Evolutionary conservation across 805 yeast species (phyloP), one percentile per base, ranked within the genome.

Genomic region (Tetrapisispora fleetii): DNA sequence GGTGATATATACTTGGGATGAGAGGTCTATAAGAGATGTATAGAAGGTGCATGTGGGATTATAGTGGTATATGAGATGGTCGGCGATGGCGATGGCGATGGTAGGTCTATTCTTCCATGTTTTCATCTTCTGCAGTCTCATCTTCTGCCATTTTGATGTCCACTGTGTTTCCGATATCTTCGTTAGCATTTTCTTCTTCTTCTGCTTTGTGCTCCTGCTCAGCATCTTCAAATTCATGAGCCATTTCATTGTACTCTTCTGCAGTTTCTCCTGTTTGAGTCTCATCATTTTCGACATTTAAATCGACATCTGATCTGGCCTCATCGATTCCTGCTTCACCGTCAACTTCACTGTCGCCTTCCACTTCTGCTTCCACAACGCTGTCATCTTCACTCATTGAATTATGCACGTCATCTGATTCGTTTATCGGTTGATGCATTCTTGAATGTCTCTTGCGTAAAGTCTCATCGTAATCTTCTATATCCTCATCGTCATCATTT

Each of bases 91-190:
- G 7, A 8, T 28, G 11, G 32, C 7, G 7, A 28, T 8, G 11
- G 7, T 16, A 9, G n/a, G 37, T 14, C 14, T 13, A 28, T 27
- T 40, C 16, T 24, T 37, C 42, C 18, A 28, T 38, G 6, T 14
- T 22, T 17, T 21, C 37, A 6, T 44, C 52, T 33, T 45, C 45
- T 8, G 8, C 27, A 2, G 32, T 33, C 19, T 44, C 46, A 17
- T 40, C 35, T 19, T 51, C 48, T 33, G 24, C 35, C 8, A 32
- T 32, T 13, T 32, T 32, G 14, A 39, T 13, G 24, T 39, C 42
- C 47, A 83, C 95, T 48, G 80, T 85, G 42, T 82, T 89, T 14
- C 76, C 81, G 18, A 74, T 82, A 24, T 73, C 79, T 37, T 75
- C 81, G 36, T 74, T 83, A 1, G 73, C 81, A 3, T 72, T 80